A percentile compares a stretch with the other conserved stretches of the same genome.
Conservation (phyloP, 1,139 yeast genomes). For the Debaryomyces subglobosus region DNA sequence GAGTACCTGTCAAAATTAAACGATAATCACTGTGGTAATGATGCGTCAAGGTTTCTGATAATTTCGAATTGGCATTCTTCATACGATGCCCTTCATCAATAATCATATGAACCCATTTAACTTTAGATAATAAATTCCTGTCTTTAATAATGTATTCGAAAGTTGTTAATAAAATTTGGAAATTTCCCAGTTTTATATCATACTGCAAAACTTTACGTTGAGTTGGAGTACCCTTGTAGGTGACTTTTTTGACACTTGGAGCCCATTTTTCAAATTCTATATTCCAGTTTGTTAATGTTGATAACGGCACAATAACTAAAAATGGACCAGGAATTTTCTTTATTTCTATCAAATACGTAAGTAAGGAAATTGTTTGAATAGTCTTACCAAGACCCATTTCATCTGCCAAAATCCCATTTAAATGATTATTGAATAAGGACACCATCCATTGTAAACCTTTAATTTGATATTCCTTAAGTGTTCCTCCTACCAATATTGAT, state of each 20-base stretch:
- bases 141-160: constrained; percentile 81
- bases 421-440: constrained; percentile 85
- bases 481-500: constrained; percentile 76
- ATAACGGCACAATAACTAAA: constrained; percentile 79
- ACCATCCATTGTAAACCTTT: constrained; percentile 99
- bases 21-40: constrained; percentile 75
- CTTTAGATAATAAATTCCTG: constrained; percentile 63
- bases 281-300: constrained; percentile 85
- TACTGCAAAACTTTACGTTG: constrained; percentile 68
- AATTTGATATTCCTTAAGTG: constrained; percentile 87
- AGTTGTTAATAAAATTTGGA: constrained; percentile 77
- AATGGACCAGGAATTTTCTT: constrained; percentile 73
- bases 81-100: constrained; percentile 91
- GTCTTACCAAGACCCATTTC: constrained; percentile 99
- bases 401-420: constrained; percentile 94
- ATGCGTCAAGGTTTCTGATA: constrained; percentile 72
- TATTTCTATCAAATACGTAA: constrained; percentile 84
- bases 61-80: constrained; percentile 77
- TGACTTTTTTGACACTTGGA: constrained; percentile 65
- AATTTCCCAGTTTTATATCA: constrained; percentile 65
- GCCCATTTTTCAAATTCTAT: constrained; percentile 89
- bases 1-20: constrained; percentile 84
- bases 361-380: constrained; percentile 91
- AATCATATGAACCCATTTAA: constrained; percentile 83
- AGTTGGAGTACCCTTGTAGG: constrained; percentile 75